Percentiles rank a stretch among this genome's conserved stretches.
Evolutionary conservation across 2,329 filamentous ascomycete species (phyloP).

Genomic region (Chrysoporthe cubensis): DNA sequence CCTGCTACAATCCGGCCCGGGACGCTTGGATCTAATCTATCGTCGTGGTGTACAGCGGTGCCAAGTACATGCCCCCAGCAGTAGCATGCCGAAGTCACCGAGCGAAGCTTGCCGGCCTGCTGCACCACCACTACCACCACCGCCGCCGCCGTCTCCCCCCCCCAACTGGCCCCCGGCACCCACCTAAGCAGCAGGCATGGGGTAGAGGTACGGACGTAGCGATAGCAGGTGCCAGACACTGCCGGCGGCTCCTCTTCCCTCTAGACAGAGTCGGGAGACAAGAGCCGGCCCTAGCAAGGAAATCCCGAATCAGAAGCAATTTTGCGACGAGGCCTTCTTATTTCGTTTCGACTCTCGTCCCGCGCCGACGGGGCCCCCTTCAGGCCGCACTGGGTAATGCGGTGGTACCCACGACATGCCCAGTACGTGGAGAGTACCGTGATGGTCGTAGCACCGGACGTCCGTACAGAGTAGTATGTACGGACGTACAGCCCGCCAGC

Average conservation of each 20-base stretch:
- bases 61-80: no score
- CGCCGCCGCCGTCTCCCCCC: no score
- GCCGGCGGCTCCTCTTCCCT: background rate
- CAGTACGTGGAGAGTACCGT: no score
- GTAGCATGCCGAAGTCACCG: background rate
- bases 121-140: no score
- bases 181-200: no score
- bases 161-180: no score
- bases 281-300: background rate
- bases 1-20: background rate
- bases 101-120: background rate
- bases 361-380: background rate
- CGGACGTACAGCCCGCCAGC: background rate
- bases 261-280: background rate
- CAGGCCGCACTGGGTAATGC: background rate
- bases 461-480: no score
- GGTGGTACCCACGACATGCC: no score
- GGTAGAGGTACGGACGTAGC: no score
- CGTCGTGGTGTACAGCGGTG: background rate
- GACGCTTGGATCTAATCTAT: background rate
- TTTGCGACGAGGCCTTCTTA: background rate
- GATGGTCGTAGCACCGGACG: no score
- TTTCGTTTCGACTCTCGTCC: background rate
- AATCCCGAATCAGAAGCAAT: background rate
- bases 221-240: no score